phyloP scores from a whole-genome alignment of 139 green algal species.

The Picochlorum sp. region DNA sequence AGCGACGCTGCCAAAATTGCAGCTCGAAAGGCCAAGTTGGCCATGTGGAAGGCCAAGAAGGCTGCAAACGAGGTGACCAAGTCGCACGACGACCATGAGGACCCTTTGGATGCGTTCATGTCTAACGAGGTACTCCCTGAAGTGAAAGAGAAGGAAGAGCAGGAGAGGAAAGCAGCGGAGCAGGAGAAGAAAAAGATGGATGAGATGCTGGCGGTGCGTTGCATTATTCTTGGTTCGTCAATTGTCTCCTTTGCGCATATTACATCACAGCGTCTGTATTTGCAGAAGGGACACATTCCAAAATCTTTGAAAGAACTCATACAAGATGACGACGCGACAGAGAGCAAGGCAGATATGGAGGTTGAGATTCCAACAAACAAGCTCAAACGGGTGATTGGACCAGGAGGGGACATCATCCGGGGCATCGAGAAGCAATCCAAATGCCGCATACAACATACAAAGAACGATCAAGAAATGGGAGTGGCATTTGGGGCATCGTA shows the following conservation, averaged over 20 bases:
- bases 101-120: constrained; percentile 85
- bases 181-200: constrained; percentile 24
- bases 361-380: constrained; percentile 55
- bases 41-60: neutral
- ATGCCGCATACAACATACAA: constrained; percentile 62
- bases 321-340: constrained; percentile 34
- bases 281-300: constrained; percentile 40
- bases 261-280: neutral
- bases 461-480: constrained; percentile 67
- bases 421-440: constrained; percentile 75
- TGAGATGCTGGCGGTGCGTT: constrained; percentile 3
- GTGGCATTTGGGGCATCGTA: constrained; percentile 51
- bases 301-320: constrained; percentile 22
- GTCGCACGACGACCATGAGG: constrained; percentile 43
- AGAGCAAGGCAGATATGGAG: constrained; percentile 52
- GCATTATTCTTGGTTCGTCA: neutral
- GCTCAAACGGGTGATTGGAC: constrained; percentile 75
- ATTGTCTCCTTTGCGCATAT: constrained; percentile 27
- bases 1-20: too few species aligned
- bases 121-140: constrained; percentile 54
- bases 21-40: too few species aligned
- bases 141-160: constrained; percentile 54
- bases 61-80: constrained; percentile 14
- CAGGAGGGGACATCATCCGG: constrained; percentile 70
- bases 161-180: constrained; percentile 23